Evolutionary conservation across 2,329 filamentous ascomycete genomes (phyloP), one percentile per base, ranked within the genome.

Genomic region (Cercospora brassicicola): DNA sequence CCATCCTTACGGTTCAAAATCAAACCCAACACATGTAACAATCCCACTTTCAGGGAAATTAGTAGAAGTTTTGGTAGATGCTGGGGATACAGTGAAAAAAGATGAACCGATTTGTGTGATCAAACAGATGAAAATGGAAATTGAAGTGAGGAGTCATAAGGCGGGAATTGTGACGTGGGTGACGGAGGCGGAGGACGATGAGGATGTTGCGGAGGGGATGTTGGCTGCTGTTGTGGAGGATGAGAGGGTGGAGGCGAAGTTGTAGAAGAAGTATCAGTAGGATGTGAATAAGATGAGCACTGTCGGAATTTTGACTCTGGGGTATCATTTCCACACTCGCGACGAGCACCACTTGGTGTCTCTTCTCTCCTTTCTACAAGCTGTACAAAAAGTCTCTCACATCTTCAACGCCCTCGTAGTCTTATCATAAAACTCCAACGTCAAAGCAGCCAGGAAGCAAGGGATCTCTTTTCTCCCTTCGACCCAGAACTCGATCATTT

Each of bases 401-500:
- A 73, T 69, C 66, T 72, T 73, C 71, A 71, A 69, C 45, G 74
- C 76, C 62, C 75, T 73, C 59, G 77, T 78, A 48, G 68, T 76
- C 81, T 90, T 88, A 75, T 98, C 94, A 78, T 92, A 97, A 81
- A 97, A 97, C 81, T 97, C 94, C 76, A 97, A 80, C 45, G 94
- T 97, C 82, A 96, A 84, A 15, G 94, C 94, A 36, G 94, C 93
- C 72, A 98, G 80, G 78, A 98, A 96, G 65, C 94, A 94, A 4
- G 94, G 94, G 71, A 98, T 96, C 78, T 94, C 94, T 57, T 93
- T 94, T 82, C 93, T 89, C 75, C 95, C 93, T 76, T 96, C 88
- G 0, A 98, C 94, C 94, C 95, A 99, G 79, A 97, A 98, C 72
- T 93, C 90, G 76, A 97, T 94, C 78, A 94, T 88, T 76, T 92